Conservation (phyloP, 176 grass and related monocot genomes). For the Dendrocalamus sinicus region DNA sequence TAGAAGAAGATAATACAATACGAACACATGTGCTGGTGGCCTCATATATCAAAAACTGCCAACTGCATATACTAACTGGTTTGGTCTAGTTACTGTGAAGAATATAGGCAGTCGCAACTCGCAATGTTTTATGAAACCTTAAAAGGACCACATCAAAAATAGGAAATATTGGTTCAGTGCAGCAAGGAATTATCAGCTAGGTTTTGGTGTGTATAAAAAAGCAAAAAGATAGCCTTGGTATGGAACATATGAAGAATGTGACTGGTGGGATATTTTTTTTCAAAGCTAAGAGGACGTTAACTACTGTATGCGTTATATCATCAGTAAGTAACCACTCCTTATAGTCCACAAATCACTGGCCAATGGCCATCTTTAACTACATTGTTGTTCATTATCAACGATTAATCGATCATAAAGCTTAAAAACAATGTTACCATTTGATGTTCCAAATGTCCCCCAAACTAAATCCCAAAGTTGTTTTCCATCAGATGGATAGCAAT, state of each 20-base stretch:
- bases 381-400: constrained; percentile 12
- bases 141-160: neutral
- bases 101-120: neutral
- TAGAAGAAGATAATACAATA: constrained; percentile 20
- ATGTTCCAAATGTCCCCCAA: constrained; percentile 7
- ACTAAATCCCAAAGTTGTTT: neutral
- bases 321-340: neutral
- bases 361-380: neutral
- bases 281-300: neutral
- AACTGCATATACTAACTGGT: constrained; percentile 11
- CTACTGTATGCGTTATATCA: constrained; percentile 4
- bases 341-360: constrained; percentile 3
- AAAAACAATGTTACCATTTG: constrained; percentile 17
- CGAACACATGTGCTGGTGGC: neutral
- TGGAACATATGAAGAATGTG: neutral
- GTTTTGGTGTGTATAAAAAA: constrained; percentile 11
- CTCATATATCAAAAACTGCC: neutral
- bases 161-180: neutral
- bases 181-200: neutral
- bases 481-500: constrained; percentile 16
- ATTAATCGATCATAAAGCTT: neutral
- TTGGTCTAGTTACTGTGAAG: constrained; percentile 25
- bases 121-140: neutral
- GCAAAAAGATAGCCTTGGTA: neutral
- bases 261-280: neutral